Evolutionary conservation across 2,329 filamentous ascomycete genomes (phyloP).

Genomic region (Pseudogymnoascus sp.): DNA sequence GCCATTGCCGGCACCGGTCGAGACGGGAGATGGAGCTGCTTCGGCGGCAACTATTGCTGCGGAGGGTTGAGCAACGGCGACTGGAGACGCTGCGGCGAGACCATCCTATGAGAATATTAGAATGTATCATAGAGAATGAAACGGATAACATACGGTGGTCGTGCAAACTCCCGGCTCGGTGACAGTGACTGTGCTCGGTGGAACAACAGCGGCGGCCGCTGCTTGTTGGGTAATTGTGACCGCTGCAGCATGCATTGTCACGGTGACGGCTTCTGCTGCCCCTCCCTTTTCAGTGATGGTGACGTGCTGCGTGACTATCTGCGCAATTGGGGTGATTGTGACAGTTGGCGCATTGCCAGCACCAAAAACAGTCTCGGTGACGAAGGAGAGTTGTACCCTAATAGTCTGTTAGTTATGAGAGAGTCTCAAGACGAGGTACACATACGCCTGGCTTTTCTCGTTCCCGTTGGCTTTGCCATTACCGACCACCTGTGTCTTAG

Average conservation of each 20-base stretch:
- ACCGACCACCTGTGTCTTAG: background rate
- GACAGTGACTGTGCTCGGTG: background rate
- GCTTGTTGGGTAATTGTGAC: slow-evolving; percentile 10
- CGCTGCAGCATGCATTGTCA: background rate
- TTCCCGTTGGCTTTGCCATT: background rate
- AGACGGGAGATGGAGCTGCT: background rate
- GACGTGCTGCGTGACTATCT: slow-evolving; percentile 18
- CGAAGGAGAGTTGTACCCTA: slow-evolving; percentile 28
- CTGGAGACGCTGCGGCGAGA: background rate
- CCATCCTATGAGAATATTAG: background rate
- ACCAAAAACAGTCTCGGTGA: slow-evolving; percentile 31
- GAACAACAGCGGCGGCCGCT: background rate
- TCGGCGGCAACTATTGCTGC: background rate
- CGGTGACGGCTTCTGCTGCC: slow-evolving; percentile 6
- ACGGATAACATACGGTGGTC: background rate
- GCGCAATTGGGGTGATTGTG: slow-evolving; percentile 32
- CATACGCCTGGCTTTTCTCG: background rate
- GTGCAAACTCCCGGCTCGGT: background rate
- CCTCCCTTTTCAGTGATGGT: slow-evolving; percentile 16
- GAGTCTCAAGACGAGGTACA: background rate
- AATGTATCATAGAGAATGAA: background rate
- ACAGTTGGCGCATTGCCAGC: slow-evolving; percentile 29
- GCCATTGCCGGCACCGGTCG: background rate
- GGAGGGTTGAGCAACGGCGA: background rate
- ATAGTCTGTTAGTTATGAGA: background rate